Base-by-base conservation (phyloP, 805 yeast genomes). In the Zygoascus biomembranicola region DNA sequence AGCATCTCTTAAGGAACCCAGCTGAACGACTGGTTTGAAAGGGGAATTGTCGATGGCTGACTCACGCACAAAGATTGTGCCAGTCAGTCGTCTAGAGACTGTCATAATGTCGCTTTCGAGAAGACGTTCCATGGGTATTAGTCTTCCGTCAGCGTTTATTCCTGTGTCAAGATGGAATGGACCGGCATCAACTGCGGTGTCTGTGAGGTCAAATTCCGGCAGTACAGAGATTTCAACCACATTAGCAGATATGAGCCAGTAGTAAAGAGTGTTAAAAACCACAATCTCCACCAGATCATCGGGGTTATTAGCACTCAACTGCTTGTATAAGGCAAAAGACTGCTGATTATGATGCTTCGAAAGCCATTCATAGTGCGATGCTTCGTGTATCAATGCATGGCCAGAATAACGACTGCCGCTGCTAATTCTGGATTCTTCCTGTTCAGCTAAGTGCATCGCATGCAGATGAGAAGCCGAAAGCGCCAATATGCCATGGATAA, bases 381-480 rank as follows among this genome's bases (percentile, higher is more conserved):
- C 39, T 35, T 8, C 39, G 39, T 35, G 39, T 13, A n/a, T 35
- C 39, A 35, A 35, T 35, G 16, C 16, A n/a, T 11, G 13, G 13
- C 16, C 13, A 13, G 39, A 35, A 23, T 23, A 23, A 23, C 28
- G 28, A 6, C 28, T 23, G 28, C 6, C 6, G 16, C 16, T 35
- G 13, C 5, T 13, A 13, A 35, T 32, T 8, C 41, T 37, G 23
- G 50, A 16, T 5, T 47, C 50, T 6, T 47, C 32, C 35, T 31
- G 50, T 32, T 16, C 32, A 5, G 42, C 18, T 5, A 18, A 11
- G 11, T 47, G 50, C 19, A 47, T 31, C 14, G 35, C 16, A 5
- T 16, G 10, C 23, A 47, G 42, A 18, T 49, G 52, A 6, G 44
- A 28, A 14, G 52, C 52, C 14, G 52, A 32, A 11, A 49, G 16